Base-by-base conservation (phyloP, 208 protist species). In the Crithidia acanthocephali region DNA sequence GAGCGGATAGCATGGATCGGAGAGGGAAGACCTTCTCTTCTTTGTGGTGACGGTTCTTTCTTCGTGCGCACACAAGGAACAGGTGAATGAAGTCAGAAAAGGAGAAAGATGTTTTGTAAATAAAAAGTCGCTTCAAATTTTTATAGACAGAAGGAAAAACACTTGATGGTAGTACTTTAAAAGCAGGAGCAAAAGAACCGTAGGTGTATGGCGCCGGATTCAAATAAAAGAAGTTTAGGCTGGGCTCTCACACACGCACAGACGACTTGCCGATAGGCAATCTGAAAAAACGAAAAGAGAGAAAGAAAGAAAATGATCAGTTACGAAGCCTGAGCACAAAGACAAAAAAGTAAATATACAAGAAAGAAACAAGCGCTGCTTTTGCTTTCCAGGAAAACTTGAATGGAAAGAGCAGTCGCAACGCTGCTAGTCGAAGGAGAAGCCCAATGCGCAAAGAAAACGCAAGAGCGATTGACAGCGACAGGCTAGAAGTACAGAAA, bases 31-130 rank as follows among this genome's bases (percentile, higher is more conserved):
- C 18, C 16, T 9, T 48, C 16, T 3, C 18, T 3, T 48, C 18
- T 48, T n/a, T n/a, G n/a, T n/a, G n/a, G 44, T n/a, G 6, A 40
- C 11, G 35, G 35, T 40, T 40, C 11, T 40, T 40, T 40, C 5
- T 40, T 40, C n/a, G n/a, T n/a, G n/a, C n/a, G n/a, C n/a, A n/a
- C n/a, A n/a, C n/a, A n/a, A n/a, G 37, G 37, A 15, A 59, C 59
- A 40, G 6, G 0, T 11, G 23, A 45, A 52, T 33, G 27, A 57
- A 52, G 27, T 55, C 33, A 6, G 9, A 15, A 25, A 25, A 9
- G n/a, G 53, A 57, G 8, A 62, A 71, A 61, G 67, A n/a, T n/a
- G n/a, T n/a, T n/a, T n/a, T n/a, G n/a, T n/a, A 53, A 40, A 63
- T 40, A 61, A 51, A 45, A 33, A 50, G 53, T 23, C 35, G 11